Conservation (phyloP, 1,139 yeast genomes). For the Wickerhamomyces sp. region DNA sequence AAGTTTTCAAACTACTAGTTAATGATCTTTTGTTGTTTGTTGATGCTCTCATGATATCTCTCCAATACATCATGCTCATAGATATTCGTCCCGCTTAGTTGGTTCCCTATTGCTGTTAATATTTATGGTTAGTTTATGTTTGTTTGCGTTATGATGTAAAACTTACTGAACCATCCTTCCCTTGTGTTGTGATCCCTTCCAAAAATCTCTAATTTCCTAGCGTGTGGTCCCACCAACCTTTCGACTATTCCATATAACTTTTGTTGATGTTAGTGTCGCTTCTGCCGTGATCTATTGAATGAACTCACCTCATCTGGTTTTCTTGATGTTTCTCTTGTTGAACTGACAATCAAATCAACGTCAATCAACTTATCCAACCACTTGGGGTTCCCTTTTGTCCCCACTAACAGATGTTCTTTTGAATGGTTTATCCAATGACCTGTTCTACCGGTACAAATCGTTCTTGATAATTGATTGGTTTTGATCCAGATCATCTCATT, state of each 20-base stretch:
- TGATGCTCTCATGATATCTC: constrained; percentile 21
- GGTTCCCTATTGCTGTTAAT: constrained; percentile 62
- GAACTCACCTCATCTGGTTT: constrained; percentile 70
- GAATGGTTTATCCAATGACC: constrained; percentile 98
- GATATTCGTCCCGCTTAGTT: constrained; percentile 56
- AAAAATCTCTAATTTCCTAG: constrained; percentile 80
- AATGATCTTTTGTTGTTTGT: no score
- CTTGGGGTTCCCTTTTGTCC: constrained; percentile 72
- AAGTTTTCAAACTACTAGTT: neutral
- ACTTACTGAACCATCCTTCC: constrained; percentile 72
- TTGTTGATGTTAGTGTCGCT: constrained; percentile 2
- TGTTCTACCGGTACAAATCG: constrained; percentile 91
- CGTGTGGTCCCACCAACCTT: constrained; percentile 67
- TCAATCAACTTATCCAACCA: constrained; percentile 70
- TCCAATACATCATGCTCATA: constrained; percentile 52
- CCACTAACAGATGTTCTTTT: constrained; percentile 84
- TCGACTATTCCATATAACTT: constrained; percentile 73
- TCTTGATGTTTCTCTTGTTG: constrained; percentile 82
- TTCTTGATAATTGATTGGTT: constrained; percentile 78
- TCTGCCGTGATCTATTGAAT: neutral
- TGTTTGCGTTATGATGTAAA: no score
- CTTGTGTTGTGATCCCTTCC: constrained; percentile 84
- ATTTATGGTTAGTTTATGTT: constrained; percentile 13
- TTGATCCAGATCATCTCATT: constrained; percentile 91
- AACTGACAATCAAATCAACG: constrained; percentile 71